Evolutionary conservation across 352 stramenopile species (phyloP).

Genomic region (Phytophthora sp.): DNA sequence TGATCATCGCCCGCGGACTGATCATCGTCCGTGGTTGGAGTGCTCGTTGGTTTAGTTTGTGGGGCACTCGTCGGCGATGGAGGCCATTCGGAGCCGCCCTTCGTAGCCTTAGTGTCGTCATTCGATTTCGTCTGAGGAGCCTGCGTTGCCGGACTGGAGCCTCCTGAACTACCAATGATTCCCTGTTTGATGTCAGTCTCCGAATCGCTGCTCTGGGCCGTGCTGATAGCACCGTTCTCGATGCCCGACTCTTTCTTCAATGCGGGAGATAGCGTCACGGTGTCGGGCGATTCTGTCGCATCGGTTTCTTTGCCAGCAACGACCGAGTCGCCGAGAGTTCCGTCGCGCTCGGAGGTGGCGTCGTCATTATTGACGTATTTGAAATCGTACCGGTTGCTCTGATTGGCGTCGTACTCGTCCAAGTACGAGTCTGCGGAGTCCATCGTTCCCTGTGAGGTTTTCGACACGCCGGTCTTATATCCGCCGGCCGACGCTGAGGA

Average conservation of each 20-base stretch:
- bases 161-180: neutral
- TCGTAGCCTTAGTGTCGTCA: conserved; percentile 12
- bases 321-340: conserved; percentile 23
- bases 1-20: conserved; percentile 3
- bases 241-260: conserved; percentile 18
- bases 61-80: neutral
- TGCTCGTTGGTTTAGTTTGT: conserved; percentile 5
- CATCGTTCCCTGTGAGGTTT: conserved; percentile 6
- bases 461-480: conserved; percentile 3
- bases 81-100: neutral
- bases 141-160: neutral
- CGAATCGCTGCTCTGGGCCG: neutral
- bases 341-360: conserved; percentile 3
- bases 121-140: neutral
- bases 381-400: conserved; percentile 22
- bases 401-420: neutral
- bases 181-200: neutral
- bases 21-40: neutral
- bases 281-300: conserved; percentile 7
- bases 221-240: conserved; percentile 12
- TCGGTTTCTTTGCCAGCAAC: conserved; percentile 16
- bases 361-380: conserved; percentile 19
- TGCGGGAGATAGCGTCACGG: conserved; percentile 13
- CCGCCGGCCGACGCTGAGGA: conserved; percentile 14
- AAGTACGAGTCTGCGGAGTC: conserved; percentile 20